Conservation (phyloP, 2,329 filamentous ascomycete species). For the Incumbomyces delicatus region DNA sequence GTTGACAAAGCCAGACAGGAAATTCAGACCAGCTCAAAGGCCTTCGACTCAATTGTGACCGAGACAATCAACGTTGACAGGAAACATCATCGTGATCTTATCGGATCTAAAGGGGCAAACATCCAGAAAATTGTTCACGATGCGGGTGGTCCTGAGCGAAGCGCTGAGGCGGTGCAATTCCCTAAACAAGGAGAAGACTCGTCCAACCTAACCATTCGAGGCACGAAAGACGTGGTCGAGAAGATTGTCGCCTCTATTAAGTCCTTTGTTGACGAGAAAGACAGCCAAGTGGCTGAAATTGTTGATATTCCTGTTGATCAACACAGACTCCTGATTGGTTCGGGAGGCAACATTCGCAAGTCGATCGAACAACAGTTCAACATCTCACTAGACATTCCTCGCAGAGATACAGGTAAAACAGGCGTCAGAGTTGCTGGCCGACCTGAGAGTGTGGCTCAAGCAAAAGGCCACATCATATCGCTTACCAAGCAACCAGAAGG, state of each 20-base stretch:
- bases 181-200: conserved; percentile 78
- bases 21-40: conserved; percentile 71
- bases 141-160: conserved; percentile 82
- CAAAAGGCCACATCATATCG: conserved; percentile 71
- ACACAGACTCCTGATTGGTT: conserved; percentile 83
- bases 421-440: conserved; percentile 78
- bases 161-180: conserved; percentile 86
- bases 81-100: conserved; percentile 83
- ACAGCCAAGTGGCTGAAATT: conserved; percentile 67
- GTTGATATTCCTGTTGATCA: conserved; percentile 81
- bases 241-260: conserved; percentile 78
- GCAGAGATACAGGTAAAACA: conserved; percentile 73
- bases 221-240: conserved; percentile 71
- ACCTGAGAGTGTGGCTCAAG: conserved; percentile 68
- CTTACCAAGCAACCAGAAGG: conserved; percentile 79
- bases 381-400: conserved; percentile 81
- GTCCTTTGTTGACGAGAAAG: conserved; percentile 69
- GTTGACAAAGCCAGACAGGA: conserved; percentile 88
- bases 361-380: conserved; percentile 77
- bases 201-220: conserved; percentile 79
- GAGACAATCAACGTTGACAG: conserved; percentile 83
- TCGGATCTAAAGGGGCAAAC: conserved; percentile 74
- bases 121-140: conserved; percentile 77
- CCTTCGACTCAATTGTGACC: conserved; percentile 83
- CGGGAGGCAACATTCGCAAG: conserved; percentile 77